Base-by-base conservation (phyloP, 2,329 filamentous ascomycete genomes). In the Colletotrichum sp. region DNA sequence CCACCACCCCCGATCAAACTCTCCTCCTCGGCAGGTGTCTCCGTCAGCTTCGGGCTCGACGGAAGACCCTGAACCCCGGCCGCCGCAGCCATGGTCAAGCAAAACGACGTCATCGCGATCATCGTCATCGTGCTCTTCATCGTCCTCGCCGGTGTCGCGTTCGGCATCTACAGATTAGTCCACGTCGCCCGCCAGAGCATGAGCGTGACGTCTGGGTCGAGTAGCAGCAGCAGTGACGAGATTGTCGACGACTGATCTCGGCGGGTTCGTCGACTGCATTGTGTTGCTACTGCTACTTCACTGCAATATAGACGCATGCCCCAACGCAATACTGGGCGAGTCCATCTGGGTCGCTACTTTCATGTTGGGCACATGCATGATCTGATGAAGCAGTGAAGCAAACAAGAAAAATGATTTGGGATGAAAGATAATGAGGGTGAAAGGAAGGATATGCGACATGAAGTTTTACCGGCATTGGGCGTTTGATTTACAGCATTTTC, bases 61-160 rank as follows among this genome's bases (percentile, higher is more conserved):
- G 36, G 68, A 32, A 65, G 30, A 32, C 39, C 16, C 39, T 34
- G 32, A 60, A 3, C 18, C 55, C 34, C 21, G 52, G 65, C 74
- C 77, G 78, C 83, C 81, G 82, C 83, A 82, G 86, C 79, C 79
- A 92, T 90, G 89, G 86, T 89, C 80, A 90, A 93, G 83, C 85
- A 89, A 86, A 93, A 93, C 89, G 89, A 93, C 84, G 90, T 91
- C 81, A 93, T 93, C 83, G 92, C 92, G 79, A 87, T 93, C 83
- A 93, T 93, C 82, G 90, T 93, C 84, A 93, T 93, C 83, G 83
- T 93, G 72, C 88, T 93, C 79, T 93, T 93, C 85, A 83, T 92
- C 81, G 84, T 93, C 65, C 88, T 93, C 64, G 90, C 91, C 70
- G 85, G 86, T 75, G 90, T 93, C 71, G 89, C 90, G 9, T 93